phyloP scores from a whole-genome alignment of 73 alveolate species.

The Effrenium voratum region DNA sequence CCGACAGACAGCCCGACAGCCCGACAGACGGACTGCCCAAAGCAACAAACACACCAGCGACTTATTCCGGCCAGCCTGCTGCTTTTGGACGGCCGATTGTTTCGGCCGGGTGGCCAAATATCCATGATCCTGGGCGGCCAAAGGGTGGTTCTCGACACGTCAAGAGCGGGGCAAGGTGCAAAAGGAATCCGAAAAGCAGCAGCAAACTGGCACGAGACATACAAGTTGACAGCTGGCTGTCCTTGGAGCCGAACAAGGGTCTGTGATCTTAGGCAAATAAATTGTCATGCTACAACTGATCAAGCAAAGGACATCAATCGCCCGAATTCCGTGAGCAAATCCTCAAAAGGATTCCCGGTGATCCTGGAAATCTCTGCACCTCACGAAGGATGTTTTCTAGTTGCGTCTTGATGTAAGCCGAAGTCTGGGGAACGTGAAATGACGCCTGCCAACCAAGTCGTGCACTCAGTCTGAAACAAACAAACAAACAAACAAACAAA shows the following conservation, averaged over 20 bases:
- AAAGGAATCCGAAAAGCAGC: neutral
- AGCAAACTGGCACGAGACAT: neutral
- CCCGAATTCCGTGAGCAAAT: no score
- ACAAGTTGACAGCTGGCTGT: neutral
- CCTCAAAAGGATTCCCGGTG: no score
- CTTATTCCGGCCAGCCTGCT: slow-evolving; percentile 31
- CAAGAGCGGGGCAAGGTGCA: neutral
- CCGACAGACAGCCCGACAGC: neutral
- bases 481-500: no score
- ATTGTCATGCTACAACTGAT: neutral
- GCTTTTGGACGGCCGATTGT: slow-evolving; percentile 71
- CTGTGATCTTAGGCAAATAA: neutral
- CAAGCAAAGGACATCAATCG: no score
- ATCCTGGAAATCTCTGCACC: no score
- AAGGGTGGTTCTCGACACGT: neutral
- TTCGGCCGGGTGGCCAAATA: slow-evolving; percentile 85
- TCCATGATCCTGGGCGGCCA: slow-evolving; percentile 42
- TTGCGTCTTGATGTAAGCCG: no score
- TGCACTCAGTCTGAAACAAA: no score
- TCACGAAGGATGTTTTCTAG: no score
- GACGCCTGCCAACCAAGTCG: no score
- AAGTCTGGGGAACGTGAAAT: neutral
- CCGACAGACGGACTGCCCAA: neutral
- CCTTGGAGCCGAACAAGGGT: neutral
- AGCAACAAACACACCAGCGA: neutral